These are phyloP conservation scores for Botrytis hyacinthi DNA, from an alignment of 2,329 filamentous ascomycete genomes.

Conservation along the genomic window DNA sequence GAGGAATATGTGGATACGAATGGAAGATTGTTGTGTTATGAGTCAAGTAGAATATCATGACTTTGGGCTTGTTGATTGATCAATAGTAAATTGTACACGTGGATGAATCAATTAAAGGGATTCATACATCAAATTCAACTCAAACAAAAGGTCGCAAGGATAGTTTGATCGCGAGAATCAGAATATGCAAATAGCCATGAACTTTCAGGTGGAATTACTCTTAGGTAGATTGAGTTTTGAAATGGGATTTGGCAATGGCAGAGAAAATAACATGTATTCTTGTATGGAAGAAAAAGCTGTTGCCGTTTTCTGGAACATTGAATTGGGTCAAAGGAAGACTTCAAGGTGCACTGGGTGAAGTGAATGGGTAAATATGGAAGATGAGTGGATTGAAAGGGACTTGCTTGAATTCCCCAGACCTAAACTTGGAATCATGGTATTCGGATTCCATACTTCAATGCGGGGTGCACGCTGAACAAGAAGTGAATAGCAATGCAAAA, in stretches of 20 bases:
- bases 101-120: not conserved
- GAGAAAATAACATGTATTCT: not conserved
- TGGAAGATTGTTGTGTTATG: not conserved
- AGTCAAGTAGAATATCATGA: not conserved
- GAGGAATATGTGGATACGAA: not conserved
- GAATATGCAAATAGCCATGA: not conserved
- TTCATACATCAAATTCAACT: not conserved
- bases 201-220: not conserved
- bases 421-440: not conserved
- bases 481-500: slow-evolving; percentile 5
- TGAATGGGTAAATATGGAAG: not conserved
- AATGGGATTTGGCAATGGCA: not conserved
- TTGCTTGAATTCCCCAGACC: not conserved
- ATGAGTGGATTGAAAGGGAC: not conserved
- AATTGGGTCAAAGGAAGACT: not conserved
- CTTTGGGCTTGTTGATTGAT: not conserved
- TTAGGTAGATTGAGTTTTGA: not conserved
- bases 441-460: slow-evolving; percentile 3
- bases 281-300: not conserved
- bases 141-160: not conserved
- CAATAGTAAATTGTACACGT: not conserved
- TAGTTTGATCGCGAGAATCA: not conserved
- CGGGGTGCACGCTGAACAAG: not conserved
- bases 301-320: not conserved
- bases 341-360: not conserved